A percentile compares a stretch with the other conserved stretches of the same genome.
These are phyloP conservation scores for Millerozyma acaciae DNA, from an alignment of 805 yeast species.

Conservation along the genomic window DNA sequence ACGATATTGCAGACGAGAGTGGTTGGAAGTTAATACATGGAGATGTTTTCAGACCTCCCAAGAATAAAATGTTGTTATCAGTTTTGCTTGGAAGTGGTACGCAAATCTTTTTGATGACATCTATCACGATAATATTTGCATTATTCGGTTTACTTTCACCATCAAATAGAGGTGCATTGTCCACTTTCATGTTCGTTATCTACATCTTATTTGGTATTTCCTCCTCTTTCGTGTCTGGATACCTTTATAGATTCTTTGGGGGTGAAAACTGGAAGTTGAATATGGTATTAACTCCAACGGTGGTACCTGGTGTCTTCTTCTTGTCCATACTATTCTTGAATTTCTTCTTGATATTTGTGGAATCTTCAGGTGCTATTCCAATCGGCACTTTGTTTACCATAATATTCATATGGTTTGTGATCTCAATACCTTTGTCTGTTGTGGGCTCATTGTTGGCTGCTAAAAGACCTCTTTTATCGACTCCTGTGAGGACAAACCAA, in stretches of 20 bases:
- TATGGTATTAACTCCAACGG: conserved; percentile 72
- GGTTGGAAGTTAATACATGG: conserved; percentile 98
- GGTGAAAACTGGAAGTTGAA: conserved; percentile 91
- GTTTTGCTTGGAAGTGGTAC: conserved; percentile 84
- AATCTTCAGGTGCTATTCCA: conserved; percentile 94
- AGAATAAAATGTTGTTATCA: conserved; percentile 64
- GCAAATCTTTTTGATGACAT: conserved; percentile 75
- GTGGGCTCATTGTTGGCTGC: conserved; percentile 79
- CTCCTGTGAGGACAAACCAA: conserved; percentile 90
- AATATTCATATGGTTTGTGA: conserved; percentile 75
- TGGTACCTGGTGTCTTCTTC: conserved; percentile 82
- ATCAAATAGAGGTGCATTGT: conserved; percentile 88
- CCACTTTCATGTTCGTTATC: conserved; percentile 83
- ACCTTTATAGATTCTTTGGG: conserved; percentile 81
- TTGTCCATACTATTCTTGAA: conserved; percentile 64
- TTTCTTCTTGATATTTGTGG: conserved; percentile 70
- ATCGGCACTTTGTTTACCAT: conserved; percentile 83
- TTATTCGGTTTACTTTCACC: conserved; percentile 88
- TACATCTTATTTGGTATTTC: conserved; percentile 77
- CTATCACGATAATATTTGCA: conserved; percentile 74
- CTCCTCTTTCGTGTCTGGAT: conserved; percentile 86
- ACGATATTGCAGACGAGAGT: conserved; percentile 83
- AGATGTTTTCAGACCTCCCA: conserved; percentile 87
- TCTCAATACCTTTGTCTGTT: conserved; percentile 81
- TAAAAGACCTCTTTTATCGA: conserved; percentile 51